Evolutionary conservation across 352 stramenopile genomes (phyloP).

Genomic region (Phytophthora multivora): DNA sequence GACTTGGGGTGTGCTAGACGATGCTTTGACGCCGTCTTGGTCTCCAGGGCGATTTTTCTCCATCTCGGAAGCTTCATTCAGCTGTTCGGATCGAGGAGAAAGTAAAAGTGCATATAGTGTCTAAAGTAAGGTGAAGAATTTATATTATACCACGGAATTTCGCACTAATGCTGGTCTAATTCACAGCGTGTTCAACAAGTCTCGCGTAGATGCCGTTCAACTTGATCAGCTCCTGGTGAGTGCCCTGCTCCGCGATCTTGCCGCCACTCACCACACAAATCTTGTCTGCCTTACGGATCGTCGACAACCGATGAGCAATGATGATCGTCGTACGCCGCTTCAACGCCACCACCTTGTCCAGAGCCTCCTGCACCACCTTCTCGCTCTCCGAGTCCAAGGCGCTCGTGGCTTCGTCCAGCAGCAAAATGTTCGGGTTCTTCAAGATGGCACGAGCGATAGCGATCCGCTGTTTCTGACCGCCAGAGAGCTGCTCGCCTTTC

Average conservation of each 20-base stretch:
- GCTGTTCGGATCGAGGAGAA: slow-evolving; percentile 11
- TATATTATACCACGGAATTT: background rate
- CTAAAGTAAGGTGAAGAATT: background rate
- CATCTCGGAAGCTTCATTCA: slow-evolving; percentile 11
- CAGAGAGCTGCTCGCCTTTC: slow-evolving; percentile 84
- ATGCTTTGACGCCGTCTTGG: background rate
- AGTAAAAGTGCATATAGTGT: slow-evolving; percentile 4
- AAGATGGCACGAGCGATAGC: slow-evolving; percentile 93
- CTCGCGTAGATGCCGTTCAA: slow-evolving; percentile 39
- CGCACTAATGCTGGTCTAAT: background rate
- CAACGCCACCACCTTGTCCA: slow-evolving; percentile 67
- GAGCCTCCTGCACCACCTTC: slow-evolving; percentile 77
- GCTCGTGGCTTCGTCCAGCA: slow-evolving; percentile 93
- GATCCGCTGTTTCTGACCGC: slow-evolving; percentile 83
- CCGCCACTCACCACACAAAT: slow-evolving; percentile 73
- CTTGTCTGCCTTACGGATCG: slow-evolving; percentile 91
- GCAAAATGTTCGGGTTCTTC: slow-evolving; percentile 83
- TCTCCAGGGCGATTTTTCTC: slow-evolving; percentile 14
- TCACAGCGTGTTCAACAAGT: slow-evolving; percentile 31
- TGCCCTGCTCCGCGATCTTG: slow-evolving; percentile 91
- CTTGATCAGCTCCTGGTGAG: slow-evolving; percentile 83
- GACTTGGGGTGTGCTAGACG: slow-evolving; percentile 6
- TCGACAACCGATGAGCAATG: slow-evolving; percentile 94
- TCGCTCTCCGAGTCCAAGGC: slow-evolving; percentile 86
- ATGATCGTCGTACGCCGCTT: slow-evolving; percentile 89